These are phyloP conservation scores for Pseudozyma sp. DNA, from an alignment of 1,284 basidiomycete species.

Conservation along the genomic window DNA sequence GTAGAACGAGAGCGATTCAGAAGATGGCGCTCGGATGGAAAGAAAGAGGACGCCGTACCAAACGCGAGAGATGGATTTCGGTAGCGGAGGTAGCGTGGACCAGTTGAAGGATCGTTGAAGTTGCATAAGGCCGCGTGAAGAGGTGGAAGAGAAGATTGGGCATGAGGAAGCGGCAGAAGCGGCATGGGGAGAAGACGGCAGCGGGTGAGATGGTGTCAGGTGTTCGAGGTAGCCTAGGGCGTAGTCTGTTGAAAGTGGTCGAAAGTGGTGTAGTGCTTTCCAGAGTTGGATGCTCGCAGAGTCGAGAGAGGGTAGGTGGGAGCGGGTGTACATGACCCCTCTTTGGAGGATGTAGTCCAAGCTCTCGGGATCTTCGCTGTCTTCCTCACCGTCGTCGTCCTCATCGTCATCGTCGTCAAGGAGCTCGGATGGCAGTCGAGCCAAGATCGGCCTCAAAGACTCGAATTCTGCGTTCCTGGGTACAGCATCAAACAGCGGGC, in stretches of 20 bases:
- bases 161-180: constrained; percentile 17
- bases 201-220: constrained; percentile 30
- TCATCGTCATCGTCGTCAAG: constrained; percentile 9
- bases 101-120: constrained; percentile 56
- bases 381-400: constrained; percentile 2
- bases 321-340: constrained; percentile 52
- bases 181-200: constrained; percentile 4
- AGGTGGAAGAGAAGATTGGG: constrained; percentile 42
- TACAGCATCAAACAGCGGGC: constrained; percentile 41
- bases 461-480: constrained; percentile 49
- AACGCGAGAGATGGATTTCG: not conserved
- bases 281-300: constrained; percentile 42
- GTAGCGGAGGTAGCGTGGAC: constrained; percentile 18
- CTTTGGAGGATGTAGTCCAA: constrained; percentile 27
- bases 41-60: constrained; percentile 66
- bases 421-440: constrained; percentile 34
- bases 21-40: constrained; percentile 41
- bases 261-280: constrained; percentile 51
- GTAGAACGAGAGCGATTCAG: constrained; percentile 49
- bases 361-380: not conserved
- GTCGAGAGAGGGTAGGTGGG: constrained; percentile 50
- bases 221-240: constrained; percentile 49
- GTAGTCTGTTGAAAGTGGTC: constrained; percentile 49
- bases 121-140: constrained; percentile 10
- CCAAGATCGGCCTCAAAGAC: constrained; percentile 54